These are phyloP conservation scores for Yarrowia osloensis DNA, from an alignment of 805 yeast genomes.

Conservation along the genomic window DNA sequence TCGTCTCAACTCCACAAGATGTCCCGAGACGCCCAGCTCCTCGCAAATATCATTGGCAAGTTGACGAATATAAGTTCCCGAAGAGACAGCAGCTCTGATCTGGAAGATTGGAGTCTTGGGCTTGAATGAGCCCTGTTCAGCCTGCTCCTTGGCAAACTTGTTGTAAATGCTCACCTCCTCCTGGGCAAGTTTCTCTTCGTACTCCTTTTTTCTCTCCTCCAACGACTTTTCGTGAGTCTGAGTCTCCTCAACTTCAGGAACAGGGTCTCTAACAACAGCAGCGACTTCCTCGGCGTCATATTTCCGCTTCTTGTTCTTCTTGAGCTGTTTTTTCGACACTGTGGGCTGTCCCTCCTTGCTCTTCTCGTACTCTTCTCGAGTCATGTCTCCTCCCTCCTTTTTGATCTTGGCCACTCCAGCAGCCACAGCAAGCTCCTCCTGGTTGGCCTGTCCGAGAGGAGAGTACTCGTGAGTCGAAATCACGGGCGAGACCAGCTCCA, in stretches of 20 bases:
- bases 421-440: slow-evolving; percentile 44
- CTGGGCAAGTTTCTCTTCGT: not conserved
- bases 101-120: slow-evolving; percentile 51
- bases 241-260: slow-evolving; percentile 24
- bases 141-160: slow-evolving; percentile 49
- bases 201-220: slow-evolving; percentile 41
- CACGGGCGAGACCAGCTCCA: slow-evolving; percentile 58
- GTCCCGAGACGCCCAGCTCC: slow-evolving; percentile 75
- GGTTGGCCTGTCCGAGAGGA: slow-evolving; percentile 43
- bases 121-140: slow-evolving; percentile 48
- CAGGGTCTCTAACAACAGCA: slow-evolving; percentile 29
- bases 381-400: slow-evolving; percentile 30
- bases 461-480: slow-evolving; percentile 58
- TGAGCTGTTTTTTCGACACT: slow-evolving; percentile 3
- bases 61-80: slow-evolving; percentile 94
- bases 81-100: slow-evolving; percentile 76
- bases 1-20: slow-evolving; percentile 83
- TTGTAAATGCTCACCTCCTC: slow-evolving; percentile 47
- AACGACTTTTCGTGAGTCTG: slow-evolving; percentile 1
- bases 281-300: slow-evolving; percentile 37
- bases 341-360: slow-evolving; percentile 1
- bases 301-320: slow-evolving; percentile 35
- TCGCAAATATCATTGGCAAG: slow-evolving; percentile 85
- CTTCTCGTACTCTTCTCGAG: slow-evolving; percentile 28
- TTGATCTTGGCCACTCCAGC: slow-evolving; percentile 47